Evolutionary conservation across 176 grass and related monocot genomes (phyloP).

Genomic region (Canna indica): DNA sequence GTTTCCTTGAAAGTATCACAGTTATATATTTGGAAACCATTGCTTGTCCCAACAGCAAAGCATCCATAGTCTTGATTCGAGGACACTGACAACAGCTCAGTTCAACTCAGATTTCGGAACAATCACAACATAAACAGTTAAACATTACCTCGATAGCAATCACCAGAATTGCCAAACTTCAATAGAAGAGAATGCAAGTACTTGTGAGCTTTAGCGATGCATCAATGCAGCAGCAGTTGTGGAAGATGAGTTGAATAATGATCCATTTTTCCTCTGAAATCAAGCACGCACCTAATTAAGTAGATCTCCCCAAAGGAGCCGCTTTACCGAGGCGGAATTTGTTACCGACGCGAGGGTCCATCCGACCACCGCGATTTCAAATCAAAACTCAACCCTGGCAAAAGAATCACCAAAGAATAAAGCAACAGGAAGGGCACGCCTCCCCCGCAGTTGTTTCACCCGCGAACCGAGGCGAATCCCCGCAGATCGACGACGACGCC

Average conservation of each 20-base stretch:
- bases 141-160: too few species aligned
- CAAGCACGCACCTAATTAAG: conserved; percentile 31
- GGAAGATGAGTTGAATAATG: too few species aligned
- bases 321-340: conserved; percentile 58
- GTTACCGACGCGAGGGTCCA: conserved; percentile 67
- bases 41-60: conserved; percentile 71
- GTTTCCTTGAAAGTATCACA: conserved; percentile 80
- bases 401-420: not conserved
- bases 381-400: not conserved
- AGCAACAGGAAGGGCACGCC: too few species aligned
- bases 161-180: too few species aligned
- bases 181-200: too few species aligned
- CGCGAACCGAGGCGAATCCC: not conserved
- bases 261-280: too few species aligned
- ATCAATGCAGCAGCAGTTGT: too few species aligned
- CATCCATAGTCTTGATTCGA: conserved; percentile 90
- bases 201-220: too few species aligned
- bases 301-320: conserved; percentile 66
- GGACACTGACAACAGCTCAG: conserved; percentile 53
- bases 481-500: not conserved
- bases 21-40: conserved; percentile 78
- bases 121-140: too few species aligned
- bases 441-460: not conserved
- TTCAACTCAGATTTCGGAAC: too few species aligned
- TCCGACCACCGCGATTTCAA: not conserved